These are phyloP conservation scores for Arabis alpina DNA, from an alignment of 345 rosid genomes.

Conservation along the genomic window DNA sequence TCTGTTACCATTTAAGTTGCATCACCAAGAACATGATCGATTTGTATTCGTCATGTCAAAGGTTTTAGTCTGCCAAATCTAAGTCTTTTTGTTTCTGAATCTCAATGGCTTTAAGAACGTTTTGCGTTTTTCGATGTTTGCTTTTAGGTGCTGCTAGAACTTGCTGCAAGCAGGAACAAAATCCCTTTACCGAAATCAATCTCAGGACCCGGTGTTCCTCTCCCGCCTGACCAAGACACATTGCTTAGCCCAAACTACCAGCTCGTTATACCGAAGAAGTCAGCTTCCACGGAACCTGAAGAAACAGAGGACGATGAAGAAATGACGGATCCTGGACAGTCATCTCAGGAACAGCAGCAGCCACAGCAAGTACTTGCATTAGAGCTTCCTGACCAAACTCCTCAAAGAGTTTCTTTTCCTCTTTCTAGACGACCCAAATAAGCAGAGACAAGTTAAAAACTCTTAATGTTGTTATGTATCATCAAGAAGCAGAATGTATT, in stretches of 20 bases:
- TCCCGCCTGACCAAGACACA: slow-evolving; percentile 87
- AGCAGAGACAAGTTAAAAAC: neutral
- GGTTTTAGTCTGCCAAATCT: no score
- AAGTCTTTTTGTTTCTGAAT: neutral
- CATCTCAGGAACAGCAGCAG: slow-evolving; percentile 58
- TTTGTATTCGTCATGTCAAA: no score
- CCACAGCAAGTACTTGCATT: slow-evolving; percentile 55
- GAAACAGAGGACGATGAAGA: slow-evolving; percentile 85
- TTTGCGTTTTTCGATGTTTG: neutral
- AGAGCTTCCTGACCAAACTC: slow-evolving; percentile 49
- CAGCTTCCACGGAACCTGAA: slow-evolving; percentile 58
- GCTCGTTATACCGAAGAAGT: slow-evolving; percentile 66
- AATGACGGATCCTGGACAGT: slow-evolving; percentile 52
- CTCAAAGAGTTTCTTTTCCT: slow-evolving; percentile 80
- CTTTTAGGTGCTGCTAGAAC: slow-evolving; percentile 65
- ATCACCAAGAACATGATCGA: no score
- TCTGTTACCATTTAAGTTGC: no score
- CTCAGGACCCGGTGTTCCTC: slow-evolving; percentile 70
- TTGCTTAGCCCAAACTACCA: slow-evolving; percentile 83
- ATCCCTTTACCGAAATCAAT: slow-evolving; percentile 81
- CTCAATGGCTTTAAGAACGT: neutral
- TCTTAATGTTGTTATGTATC: neutral
- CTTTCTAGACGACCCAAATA: slow-evolving; percentile 58
- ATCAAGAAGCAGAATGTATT: slow-evolving; percentile 8
- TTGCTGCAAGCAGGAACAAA: slow-evolving; percentile 85